phyloP scores from a whole-genome alignment of 129 eudicot genomes.

The Chrysanthemum makinoi region DNA sequence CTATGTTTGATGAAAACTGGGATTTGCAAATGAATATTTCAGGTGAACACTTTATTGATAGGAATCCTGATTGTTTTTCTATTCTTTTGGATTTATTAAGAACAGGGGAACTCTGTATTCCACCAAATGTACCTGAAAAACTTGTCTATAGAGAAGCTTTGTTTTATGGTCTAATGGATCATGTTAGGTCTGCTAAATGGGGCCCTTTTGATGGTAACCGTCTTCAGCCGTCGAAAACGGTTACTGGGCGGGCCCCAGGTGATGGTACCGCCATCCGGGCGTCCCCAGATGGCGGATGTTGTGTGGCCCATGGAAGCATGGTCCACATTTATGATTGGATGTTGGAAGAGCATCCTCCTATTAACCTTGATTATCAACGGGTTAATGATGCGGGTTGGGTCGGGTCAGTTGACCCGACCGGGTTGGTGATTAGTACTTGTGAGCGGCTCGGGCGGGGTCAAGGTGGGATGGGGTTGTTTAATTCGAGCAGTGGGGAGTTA shows the following conservation, averaged over 20 bases:
- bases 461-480: conserved; percentile 92
- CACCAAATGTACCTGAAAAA: conserved; percentile 64
- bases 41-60: conserved; percentile 70
- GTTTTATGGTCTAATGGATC: conserved; percentile 73
- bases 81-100: conserved; percentile 80
- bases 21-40: conserved; percentile 43
- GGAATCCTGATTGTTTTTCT: conserved; percentile 85
- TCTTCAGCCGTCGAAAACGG: conserved; percentile 50
- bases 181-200: conserved; percentile 81
- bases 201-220: conserved; percentile 86
- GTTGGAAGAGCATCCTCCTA: conserved; percentile 75
- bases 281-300: conserved; percentile 93
- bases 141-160: conserved; percentile 70
- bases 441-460: conserved; percentile 24
- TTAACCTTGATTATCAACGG: conserved; percentile 81
- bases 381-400: conserved; percentile 89
- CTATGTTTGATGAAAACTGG: conserved; percentile 89
- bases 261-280: conserved; percentile 95
- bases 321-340: conserved; percentile 97
- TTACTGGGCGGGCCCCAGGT: conserved; percentile 78
- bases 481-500: conserved; percentile 59
- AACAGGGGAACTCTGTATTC: conserved; percentile 70
- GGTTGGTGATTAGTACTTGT: conserved; percentile 71
- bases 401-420: conserved; percentile 56
- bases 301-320: conserved; percentile 92